A percentile compares a stretch with the other conserved stretches of the same genome.
phyloP scores from a whole-genome alignment of 805 yeast species.

The Saccharomycopsis sp. region DNA sequence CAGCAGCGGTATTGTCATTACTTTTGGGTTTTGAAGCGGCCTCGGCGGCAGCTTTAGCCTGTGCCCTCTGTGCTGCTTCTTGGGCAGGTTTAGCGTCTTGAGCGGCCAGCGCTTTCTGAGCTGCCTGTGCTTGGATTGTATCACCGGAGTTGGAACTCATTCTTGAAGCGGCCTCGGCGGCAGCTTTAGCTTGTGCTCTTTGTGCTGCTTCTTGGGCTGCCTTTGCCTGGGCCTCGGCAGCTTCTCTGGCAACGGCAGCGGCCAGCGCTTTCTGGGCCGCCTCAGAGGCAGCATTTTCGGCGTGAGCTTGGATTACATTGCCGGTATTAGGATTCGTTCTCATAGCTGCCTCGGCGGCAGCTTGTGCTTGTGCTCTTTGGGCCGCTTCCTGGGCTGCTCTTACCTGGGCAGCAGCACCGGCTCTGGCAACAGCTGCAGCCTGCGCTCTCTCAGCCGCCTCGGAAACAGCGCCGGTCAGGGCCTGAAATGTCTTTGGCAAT shows the following conservation, averaged over 20 bases:
- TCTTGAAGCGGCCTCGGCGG: background rate
- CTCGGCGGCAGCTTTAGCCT: background rate
- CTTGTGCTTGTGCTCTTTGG: background rate
- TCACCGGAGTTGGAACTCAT: background rate
- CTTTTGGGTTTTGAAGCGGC: background rate
- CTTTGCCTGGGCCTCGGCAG: constrained; percentile 1
- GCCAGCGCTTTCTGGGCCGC: background rate
- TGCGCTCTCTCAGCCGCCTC: too few relatives aligned
- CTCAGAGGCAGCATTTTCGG: background rate
- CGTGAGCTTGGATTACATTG: background rate
- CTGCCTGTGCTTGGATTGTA: background rate
- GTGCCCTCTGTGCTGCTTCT: background rate
- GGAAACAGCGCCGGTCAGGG: too few relatives aligned
- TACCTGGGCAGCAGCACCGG: too few relatives aligned
- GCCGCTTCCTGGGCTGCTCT: background rate
- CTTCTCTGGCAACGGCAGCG: background rate
- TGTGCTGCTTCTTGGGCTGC: constrained; percentile 1
- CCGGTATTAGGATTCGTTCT: background rate
- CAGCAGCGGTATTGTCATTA: background rate
- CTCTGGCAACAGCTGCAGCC: too few relatives aligned
- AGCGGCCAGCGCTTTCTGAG: background rate
- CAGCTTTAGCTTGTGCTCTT: constrained; percentile 1
- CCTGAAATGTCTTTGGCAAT: constrained; percentile 9
- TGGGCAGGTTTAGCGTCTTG: constrained; percentile 7
- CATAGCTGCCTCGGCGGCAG: background rate